Evolutionary conservation across 352 stramenopile genomes (phyloP).

Genomic region (Globisporangium splendens): DNA sequence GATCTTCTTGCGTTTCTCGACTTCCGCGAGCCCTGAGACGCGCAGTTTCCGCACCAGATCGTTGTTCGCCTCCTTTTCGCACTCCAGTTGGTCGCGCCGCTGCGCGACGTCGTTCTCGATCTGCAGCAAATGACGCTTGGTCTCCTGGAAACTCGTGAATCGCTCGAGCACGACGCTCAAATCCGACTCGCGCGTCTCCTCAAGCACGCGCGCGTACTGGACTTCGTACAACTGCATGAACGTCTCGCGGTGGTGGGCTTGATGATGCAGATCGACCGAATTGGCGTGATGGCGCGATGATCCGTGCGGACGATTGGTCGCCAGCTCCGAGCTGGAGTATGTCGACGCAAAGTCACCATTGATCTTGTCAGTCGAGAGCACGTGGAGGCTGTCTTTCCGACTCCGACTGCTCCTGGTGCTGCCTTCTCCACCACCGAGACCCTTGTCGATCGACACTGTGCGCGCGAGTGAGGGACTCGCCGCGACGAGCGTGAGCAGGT

Average conservation of each 20-base stretch:
- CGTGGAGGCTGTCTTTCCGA: slow-evolving; percentile 4
- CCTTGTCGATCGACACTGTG: not conserved
- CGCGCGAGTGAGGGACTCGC: not conserved
- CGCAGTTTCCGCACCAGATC: slow-evolving; percentile 34
- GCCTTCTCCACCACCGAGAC: not conserved
- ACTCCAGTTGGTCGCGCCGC: slow-evolving; percentile 25
- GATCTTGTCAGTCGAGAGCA: not conserved
- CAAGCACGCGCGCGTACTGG: slow-evolving; percentile 51
- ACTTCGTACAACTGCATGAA: slow-evolving; percentile 57
- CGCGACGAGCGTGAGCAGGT: slow-evolving; percentile 4
- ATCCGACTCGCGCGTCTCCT: slow-evolving; percentile 47
- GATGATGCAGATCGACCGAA: slow-evolving; percentile 22
- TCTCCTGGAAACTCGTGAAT: slow-evolving; percentile 37
- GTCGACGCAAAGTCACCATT: not conserved
- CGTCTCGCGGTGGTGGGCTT: slow-evolving; percentile 31
- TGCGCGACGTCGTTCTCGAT: slow-evolving; percentile 39
- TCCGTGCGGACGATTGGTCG: not conserved
- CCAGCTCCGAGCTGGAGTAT: not conserved
- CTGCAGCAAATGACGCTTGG: slow-evolving; percentile 32
- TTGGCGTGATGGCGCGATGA: slow-evolving; percentile 18
- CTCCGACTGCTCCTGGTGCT: not conserved
- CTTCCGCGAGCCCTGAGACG: slow-evolving; percentile 40
- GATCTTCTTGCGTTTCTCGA: slow-evolving; percentile 52
- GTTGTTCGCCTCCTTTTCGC: slow-evolving; percentile 24
- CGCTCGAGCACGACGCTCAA: slow-evolving; percentile 42